A percentile compares a stretch with the other conserved stretches of the same genome.
These are phyloP conservation scores for Dipteronia sinensis DNA, from an alignment of 345 rosid species.

Conservation along the genomic window DNA sequence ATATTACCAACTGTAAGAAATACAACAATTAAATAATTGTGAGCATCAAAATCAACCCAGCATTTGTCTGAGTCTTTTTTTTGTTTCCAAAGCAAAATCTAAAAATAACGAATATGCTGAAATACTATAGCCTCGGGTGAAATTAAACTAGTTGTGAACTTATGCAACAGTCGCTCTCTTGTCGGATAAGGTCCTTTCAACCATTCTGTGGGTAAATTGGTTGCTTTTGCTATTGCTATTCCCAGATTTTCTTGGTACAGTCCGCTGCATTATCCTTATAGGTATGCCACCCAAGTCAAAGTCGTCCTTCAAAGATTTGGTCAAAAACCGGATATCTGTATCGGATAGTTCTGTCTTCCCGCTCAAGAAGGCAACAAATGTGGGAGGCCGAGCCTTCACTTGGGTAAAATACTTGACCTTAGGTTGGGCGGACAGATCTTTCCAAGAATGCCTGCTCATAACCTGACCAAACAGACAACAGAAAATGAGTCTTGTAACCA, in stretches of 20 bases:
- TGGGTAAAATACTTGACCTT: conserved; percentile 96
- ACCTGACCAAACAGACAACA: conserved; percentile 47
- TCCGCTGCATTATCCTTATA: conserved; percentile 80
- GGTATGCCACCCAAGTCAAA: conserved; percentile 94
- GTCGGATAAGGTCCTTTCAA: conserved; percentile 54
- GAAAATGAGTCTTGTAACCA: not conserved
- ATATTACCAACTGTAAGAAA: not conserved
- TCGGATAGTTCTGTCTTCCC: conserved; percentile 70
- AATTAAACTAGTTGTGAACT: not conserved
- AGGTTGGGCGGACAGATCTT: conserved; percentile 80
- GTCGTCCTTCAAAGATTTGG: conserved; percentile 87
- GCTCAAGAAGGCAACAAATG: conserved; percentile 81
- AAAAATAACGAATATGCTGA: not conserved
- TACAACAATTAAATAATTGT: not conserved
- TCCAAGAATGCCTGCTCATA: conserved; percentile 97
- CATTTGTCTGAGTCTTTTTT: not conserved
- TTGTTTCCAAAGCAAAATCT: not conserved
- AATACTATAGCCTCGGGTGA: not conserved
- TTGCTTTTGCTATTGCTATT: conserved; percentile 31
- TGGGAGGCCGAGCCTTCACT: conserved; percentile 98
- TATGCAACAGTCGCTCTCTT: conserved; percentile 45
- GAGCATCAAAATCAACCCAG: not conserved
- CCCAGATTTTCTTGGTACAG: conserved; percentile 34
- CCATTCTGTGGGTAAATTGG: conserved; percentile 26
- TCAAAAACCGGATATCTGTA: conserved; percentile 76